phyloP scores from a whole-genome alignment of 305 asterid genomes.

The Plantago lanceolata region DNA sequence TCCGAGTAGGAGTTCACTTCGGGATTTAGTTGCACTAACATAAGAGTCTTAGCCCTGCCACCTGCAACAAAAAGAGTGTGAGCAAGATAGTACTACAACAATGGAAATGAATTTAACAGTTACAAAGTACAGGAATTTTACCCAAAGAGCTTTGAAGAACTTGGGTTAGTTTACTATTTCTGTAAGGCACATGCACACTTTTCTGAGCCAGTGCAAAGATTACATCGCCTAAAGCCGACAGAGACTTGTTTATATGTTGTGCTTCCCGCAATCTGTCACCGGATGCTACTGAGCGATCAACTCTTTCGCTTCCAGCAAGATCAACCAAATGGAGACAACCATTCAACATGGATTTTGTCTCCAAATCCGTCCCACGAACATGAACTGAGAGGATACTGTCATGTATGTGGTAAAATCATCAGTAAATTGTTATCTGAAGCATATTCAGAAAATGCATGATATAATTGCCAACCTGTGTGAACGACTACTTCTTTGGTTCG shows the following conservation, averaged over 20 bases:
- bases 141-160: slow-evolving; percentile 96
- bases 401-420: slow-evolving; percentile 20
- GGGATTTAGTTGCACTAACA: slow-evolving; percentile 95
- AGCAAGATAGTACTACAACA: slow-evolving; percentile 6
- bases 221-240: slow-evolving; percentile 96
- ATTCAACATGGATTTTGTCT: slow-evolving; percentile 61
- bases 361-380: slow-evolving; percentile 82
- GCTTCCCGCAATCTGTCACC: slow-evolving; percentile 97
- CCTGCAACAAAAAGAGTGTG: slow-evolving; percentile 41
- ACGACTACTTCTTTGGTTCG: slow-evolving; percentile 93
- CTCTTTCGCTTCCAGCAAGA: slow-evolving; percentile 98
- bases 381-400: slow-evolving; percentile 88
- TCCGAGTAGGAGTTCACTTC: slow-evolving; percentile 86
- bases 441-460: too few relatives aligned
- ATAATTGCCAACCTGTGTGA: slow-evolving; percentile 65
- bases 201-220: slow-evolving; percentile 59
- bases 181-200: slow-evolving; percentile 81
- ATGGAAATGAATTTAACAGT: neutral
- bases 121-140: slow-evolving; percentile 27
- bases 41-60: slow-evolving; percentile 94
- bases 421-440: slow-evolving; percentile 17
- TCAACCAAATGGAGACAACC: slow-evolving; percentile 96
- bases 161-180: slow-evolving; percentile 94
- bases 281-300: slow-evolving; percentile 83
- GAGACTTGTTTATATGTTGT: slow-evolving; percentile 86